A percentile compares a stretch with the other conserved stretches of the same genome.
Evolutionary conservation across 2,329 filamentous ascomycete species (phyloP).

Genomic region (Incumbomyces lentus): DNA sequence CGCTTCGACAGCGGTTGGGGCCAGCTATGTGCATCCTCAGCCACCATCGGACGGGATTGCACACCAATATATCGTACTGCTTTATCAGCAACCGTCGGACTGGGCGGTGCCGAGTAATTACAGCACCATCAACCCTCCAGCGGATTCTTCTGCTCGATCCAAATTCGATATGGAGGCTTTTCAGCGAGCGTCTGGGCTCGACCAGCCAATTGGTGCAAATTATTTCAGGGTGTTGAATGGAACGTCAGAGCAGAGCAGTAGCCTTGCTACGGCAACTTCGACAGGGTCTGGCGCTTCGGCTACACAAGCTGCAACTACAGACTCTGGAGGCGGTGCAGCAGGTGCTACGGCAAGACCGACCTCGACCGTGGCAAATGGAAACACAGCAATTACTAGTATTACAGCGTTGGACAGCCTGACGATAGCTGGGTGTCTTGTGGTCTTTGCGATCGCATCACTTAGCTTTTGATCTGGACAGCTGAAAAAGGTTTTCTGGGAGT

Average conservation of each 20-base stretch:
- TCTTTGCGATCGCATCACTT: too few species aligned
- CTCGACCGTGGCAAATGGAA: too few species aligned
- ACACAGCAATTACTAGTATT: too few species aligned
- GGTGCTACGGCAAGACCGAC: too few species aligned
- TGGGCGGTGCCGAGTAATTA: constrained; percentile 27
- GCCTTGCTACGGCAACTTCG: background rate
- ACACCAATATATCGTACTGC: constrained; percentile 26
- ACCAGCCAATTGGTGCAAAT: constrained; percentile 26
- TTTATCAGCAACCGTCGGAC: constrained; percentile 21
- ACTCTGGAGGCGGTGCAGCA: too few species aligned
- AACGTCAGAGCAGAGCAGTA: background rate
- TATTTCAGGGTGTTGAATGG: constrained; percentile 27
- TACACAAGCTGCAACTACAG: background rate
- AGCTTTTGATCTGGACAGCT: too few species aligned
- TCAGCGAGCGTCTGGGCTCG: constrained; percentile 24
- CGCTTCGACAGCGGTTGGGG: constrained; percentile 7
- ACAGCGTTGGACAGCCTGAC: too few species aligned
- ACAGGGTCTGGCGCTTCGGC: background rate
- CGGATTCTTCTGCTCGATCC: constrained; percentile 20
- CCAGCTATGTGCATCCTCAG: constrained; percentile 24
- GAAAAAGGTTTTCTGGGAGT: too few species aligned
- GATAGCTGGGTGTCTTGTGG: too few species aligned
- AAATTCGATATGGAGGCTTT: constrained; percentile 30
- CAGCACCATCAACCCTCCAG: constrained; percentile 24
- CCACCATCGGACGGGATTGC: constrained; percentile 19